A percentile compares a stretch with the other conserved stretches of the same genome.
These are phyloP conservation scores for Xerophyta viscosa DNA, from an alignment of 106 monocot species.

Conservation along the genomic window DNA sequence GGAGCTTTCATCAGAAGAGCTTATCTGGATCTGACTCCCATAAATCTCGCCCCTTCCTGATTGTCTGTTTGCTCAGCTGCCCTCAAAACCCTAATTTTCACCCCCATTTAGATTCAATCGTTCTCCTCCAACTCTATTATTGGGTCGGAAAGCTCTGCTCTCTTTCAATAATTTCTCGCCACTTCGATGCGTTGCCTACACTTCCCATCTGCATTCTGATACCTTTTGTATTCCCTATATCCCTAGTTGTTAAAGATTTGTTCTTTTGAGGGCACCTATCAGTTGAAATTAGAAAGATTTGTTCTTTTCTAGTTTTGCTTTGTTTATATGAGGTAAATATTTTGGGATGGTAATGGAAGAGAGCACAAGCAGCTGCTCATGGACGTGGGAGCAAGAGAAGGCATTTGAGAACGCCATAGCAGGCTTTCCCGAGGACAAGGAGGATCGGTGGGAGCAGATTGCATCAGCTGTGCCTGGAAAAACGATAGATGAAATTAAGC, in stretches of 20 bases:
- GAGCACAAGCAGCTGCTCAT: neutral
- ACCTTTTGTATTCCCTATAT: neutral
- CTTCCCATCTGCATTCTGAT: neutral
- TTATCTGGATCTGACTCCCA: too few relatives aligned
- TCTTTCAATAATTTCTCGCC: neutral
- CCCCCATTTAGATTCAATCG: too few relatives aligned
- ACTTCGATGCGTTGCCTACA: neutral
- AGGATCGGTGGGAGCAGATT: constrained; percentile 34
- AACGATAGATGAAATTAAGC: constrained; percentile 29
- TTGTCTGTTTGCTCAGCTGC: too few relatives aligned
- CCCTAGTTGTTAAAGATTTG: neutral
- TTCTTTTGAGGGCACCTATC: too few relatives aligned
- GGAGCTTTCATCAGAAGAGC: too few relatives aligned
- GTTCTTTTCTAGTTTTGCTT: neutral
- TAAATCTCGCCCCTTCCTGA: too few relatives aligned
- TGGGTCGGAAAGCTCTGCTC: neutral
- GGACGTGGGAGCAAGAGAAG: constrained; percentile 54
- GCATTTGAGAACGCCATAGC: constrained; percentile 55
- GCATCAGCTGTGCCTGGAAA: constrained; percentile 37
- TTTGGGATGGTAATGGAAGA: neutral
- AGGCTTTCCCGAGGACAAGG: constrained; percentile 12
- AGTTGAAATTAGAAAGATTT: neutral
- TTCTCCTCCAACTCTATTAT: neutral
- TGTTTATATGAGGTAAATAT: neutral
- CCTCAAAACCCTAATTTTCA: too few relatives aligned